Base-by-base conservation (phyloP, 75 land plant species). In the Pinus tabuliformis region DNA sequence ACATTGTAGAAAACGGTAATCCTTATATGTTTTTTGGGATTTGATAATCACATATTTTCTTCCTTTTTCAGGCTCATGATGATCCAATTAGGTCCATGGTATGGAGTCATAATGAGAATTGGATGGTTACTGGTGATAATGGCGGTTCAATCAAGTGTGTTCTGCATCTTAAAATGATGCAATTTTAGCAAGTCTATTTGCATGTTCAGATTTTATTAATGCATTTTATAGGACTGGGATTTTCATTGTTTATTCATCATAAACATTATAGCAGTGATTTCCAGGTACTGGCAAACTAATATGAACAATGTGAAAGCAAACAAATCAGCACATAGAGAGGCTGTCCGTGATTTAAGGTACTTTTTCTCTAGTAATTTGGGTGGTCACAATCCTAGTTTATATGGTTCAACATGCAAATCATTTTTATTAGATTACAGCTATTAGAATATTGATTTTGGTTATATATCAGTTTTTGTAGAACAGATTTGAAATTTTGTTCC, bases 121-220 rank as follows among this genome's bases (percentile, higher is more conserved):
- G 99, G 99, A 95, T 97, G 99, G 99, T 97, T 57, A 88, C 94
- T 65, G 99, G 99, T 58, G 99, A 97, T 86, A 96, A 97, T 81
- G 99, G 99, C 9, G 99, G 99, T 57, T 77, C 91, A 58, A 97
- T 97, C 76, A 97, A 97, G 99, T 97, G 78, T 22, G 91, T 70
- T 13, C 54, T 22, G 21, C 22, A n/a, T 39, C 9, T 20, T 39
- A 20, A 68, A 62, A 49, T 21, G 21, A 45, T 66, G 58, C 21
- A 37, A 24, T 37, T 70, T 13, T 80, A 16, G 26, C 21, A 30
- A 45, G 45, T 18, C 16, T 73, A 21, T 62, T 56, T 57, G 49
- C 20, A 16, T 20, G 21, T 3, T 15, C 12, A 9, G 54, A 49
- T 3, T 36, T 78, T 22, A 6, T 36, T 16, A 16, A 54, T n/a